phyloP scores from a whole-genome alignment of 2,329 filamentous ascomycete species.

The Pseudogymnoascus sp. region DNA sequence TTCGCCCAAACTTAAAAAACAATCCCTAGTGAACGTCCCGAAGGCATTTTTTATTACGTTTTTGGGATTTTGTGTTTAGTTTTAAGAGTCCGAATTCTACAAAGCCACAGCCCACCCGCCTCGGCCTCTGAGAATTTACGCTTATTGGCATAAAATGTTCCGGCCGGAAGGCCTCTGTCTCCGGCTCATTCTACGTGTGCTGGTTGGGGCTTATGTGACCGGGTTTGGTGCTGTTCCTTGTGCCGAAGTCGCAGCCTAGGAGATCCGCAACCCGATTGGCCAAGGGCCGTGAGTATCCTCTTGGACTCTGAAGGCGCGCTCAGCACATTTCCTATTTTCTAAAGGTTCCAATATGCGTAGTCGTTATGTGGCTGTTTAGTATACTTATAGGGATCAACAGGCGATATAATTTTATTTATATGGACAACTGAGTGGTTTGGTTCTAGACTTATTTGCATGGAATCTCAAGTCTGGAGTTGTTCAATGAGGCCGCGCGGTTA shows the following conservation, averaged over 20 bases:
- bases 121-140: background rate
- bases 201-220: background rate
- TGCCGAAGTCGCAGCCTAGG: conserved; percentile 2
- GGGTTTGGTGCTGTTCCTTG: background rate
- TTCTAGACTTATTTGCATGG: background rate
- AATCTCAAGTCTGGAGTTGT: background rate
- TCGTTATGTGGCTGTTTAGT: background rate
- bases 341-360: background rate
- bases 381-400: background rate
- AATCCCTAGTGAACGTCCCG: background rate
- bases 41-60: background rate
- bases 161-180: background rate
- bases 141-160: background rate
- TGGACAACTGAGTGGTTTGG: background rate
- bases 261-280: conserved; percentile 6
- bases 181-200: background rate
- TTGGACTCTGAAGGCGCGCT: background rate
- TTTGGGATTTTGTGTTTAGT: background rate
- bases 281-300: background rate
- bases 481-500: background rate
- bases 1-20: background rate
- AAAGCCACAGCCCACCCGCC: background rate
- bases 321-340: background rate
- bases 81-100: background rate
- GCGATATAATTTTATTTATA: background rate